Evolutionary conservation across 306 rosid species (phyloP).

Genomic region (Trifolium subterraneum): DNA sequence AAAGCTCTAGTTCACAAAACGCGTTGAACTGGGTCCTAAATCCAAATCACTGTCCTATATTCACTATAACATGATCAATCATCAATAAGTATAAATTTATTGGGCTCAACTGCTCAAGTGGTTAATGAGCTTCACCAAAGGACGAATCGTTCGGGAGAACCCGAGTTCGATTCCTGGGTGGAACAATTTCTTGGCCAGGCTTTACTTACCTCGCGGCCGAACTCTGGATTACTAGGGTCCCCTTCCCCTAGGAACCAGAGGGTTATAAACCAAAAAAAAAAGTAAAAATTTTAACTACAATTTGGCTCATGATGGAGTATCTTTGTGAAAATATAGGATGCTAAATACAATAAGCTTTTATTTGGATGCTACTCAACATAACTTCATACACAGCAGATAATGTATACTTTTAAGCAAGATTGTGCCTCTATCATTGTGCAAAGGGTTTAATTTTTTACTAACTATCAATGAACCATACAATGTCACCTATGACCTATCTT

Average conservation of each 20-base stretch:
- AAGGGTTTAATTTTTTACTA: slow-evolving; percentile 23
- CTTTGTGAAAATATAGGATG: not conserved
- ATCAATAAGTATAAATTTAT: slow-evolving; percentile 11
- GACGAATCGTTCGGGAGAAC: too few relatives aligned
- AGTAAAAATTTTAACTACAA: slow-evolving; percentile 7
- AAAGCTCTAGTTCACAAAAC: not conserved
- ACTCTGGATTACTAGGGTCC: too few relatives aligned
- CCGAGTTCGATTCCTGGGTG: too few relatives aligned
- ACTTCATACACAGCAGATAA: slow-evolving; percentile 7
- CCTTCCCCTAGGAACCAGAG: too few relatives aligned
- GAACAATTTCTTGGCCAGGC: too few relatives aligned
- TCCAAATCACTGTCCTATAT: slow-evolving; percentile 24
- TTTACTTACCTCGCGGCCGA: too few relatives aligned
- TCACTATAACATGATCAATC: not conserved
- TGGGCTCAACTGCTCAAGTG: too few relatives aligned
- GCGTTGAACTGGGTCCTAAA: slow-evolving; percentile 12
- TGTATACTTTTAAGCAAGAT: slow-evolving; percentile 5
- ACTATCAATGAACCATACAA: slow-evolving; percentile 8
- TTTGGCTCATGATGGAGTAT: not conserved
- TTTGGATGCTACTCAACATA: slow-evolving; percentile 21
- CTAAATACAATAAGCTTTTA: slow-evolving; percentile 29
- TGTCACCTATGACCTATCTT: not conserved
- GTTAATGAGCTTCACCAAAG: too few relatives aligned
- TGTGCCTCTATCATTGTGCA: slow-evolving; percentile 12
- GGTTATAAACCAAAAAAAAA: too few relatives aligned